Evolutionary conservation across 2,329 filamentous ascomycete species (phyloP).

Genomic region (Cercospora zeae-maydis): DNA sequence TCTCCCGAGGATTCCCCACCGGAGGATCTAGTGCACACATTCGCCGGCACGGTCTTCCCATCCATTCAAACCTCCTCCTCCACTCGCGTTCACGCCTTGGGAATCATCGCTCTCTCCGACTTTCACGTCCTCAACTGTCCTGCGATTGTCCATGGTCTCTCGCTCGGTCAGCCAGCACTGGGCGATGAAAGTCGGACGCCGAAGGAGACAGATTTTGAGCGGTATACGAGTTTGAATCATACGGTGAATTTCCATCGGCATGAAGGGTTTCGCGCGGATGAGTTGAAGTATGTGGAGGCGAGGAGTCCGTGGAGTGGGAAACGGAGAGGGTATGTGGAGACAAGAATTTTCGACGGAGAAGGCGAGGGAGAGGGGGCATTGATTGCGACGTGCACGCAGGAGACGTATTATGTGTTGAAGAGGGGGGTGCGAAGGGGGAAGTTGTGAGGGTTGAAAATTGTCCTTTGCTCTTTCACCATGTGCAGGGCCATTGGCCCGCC

Average conservation of each 20-base stretch:
- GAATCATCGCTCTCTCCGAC: conserved; percentile 20
- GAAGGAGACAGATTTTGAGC: conserved; percentile 6
- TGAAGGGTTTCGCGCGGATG: conserved; percentile 44
- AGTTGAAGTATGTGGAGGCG: conserved; percentile 75
- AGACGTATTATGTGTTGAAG: conserved; percentile 45
- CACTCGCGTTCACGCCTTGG: conserved; percentile 11
- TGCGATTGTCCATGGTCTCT: conserved; percentile 12
- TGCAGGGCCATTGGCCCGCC: no score
- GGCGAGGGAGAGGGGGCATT: conserved; percentile 62
- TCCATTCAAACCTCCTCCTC: not conserved
- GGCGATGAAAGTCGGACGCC: conserved; percentile 9
- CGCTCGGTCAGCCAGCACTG: conserved; percentile 10
- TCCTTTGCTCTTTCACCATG: no score
- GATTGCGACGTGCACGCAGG: conserved; percentile 71
- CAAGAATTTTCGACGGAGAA: conserved; percentile 64
- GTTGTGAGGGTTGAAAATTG: not conserved
- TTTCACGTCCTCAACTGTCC: conserved; percentile 22
- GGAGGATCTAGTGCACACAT: conserved; percentile 15
- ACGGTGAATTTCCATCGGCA: conserved; percentile 50
- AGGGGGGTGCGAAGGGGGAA: not conserved
- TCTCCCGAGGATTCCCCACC: not conserved
- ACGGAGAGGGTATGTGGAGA: conserved; percentile 66
- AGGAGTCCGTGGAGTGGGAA: conserved; percentile 72
- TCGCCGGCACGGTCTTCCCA: conserved; percentile 12
- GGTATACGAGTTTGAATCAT: conserved; percentile 48